Evolutionary conservation across 306 rosid genomes (phyloP), one percentile per base, ranked within the genome.

Genomic region (Bauhinia variegata): DNA sequence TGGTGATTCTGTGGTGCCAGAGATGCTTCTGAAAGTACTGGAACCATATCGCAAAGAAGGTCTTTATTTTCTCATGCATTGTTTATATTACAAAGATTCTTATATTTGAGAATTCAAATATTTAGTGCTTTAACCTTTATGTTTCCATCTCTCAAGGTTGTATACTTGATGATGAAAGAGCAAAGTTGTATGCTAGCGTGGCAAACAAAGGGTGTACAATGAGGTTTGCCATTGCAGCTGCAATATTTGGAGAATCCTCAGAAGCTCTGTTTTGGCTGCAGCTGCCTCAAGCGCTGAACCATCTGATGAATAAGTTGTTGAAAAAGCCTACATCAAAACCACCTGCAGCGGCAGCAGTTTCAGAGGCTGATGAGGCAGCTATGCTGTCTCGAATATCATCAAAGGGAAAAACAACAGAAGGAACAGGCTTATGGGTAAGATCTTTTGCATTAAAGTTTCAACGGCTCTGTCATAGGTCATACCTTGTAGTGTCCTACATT

Each of bases 181-280:
- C 97, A 53, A 90, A 86, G 80, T 75, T 93, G 76, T 93, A 90
- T 83, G 89, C 95, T 15, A 90, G 85, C 77, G 66, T 90, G 75
- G 90, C 90, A 63, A 86, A 77, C 75, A 85, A 86, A 79, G 97
- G 97, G 61, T 83, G 88, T 80, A 77, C 90, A 14, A 75, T 81
- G 60, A 88, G 97, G 81, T 88, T 90, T 85, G 90, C 96, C 63
- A 90, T 86, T 62, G 91, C 99, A 34, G 99, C 99, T 60, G 95
- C 95, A 56, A 67, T 88, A 44, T 90, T 84, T 79, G 99, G 99
- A 37, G 99, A 93, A 88, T 70, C 85, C 48, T 78, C 87, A 5
- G 99, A 93, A 88, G 95, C 97, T 71, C 83, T 93, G 67, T 93
- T 93, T 84, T 93, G 99, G 99, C 84, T 93, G 54, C 96, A 93